phyloP scores from a whole-genome alignment of 2,329 filamentous ascomycete species.

The Cladosporium oxysporum region DNA sequence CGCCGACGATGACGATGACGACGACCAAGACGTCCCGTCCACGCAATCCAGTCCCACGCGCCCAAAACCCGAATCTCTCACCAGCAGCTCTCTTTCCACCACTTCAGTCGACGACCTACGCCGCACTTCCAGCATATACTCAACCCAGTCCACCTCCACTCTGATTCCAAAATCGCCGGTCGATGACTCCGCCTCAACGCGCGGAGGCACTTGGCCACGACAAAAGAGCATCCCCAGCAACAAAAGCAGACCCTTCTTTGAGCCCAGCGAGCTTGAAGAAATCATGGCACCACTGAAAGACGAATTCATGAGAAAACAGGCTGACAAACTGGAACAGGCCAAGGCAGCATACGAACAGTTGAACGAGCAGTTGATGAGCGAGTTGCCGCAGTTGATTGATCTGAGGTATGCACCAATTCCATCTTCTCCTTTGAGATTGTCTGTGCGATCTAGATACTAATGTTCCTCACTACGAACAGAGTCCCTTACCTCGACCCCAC shows the following conservation, averaged over 20 bases:
- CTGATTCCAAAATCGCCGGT: neutral
- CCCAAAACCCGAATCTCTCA: neutral
- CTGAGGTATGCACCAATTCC: conserved; percentile 55
- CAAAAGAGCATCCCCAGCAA: neutral
- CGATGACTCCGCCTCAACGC: conserved; percentile 21
- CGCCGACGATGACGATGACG: neutral
- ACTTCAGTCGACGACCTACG: neutral
- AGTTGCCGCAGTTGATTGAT: conserved; percentile 94
- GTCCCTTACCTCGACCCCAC: conserved; percentile 96
- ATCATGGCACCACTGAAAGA: conserved; percentile 35
- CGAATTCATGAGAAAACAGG: conserved; percentile 32
- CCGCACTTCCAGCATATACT: conserved; percentile 11
- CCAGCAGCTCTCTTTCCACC: neutral
- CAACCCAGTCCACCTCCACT: conserved; percentile 5
- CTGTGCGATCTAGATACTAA: too few relatives aligned
- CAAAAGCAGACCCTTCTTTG: conserved; percentile 31
- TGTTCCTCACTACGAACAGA: conserved; percentile 20
- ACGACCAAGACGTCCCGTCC: neutral
- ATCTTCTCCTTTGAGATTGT: neutral
- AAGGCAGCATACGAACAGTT: conserved; percentile 92
- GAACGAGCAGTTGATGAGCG: conserved; percentile 91
- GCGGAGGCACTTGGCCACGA: conserved; percentile 19
- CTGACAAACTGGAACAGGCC: conserved; percentile 50
- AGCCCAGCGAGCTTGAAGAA: conserved; percentile 37
- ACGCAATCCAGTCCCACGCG: neutral